phyloP scores from a whole-genome alignment of 306 rosid species.

The Hylodesmum podocarpum region DNA sequence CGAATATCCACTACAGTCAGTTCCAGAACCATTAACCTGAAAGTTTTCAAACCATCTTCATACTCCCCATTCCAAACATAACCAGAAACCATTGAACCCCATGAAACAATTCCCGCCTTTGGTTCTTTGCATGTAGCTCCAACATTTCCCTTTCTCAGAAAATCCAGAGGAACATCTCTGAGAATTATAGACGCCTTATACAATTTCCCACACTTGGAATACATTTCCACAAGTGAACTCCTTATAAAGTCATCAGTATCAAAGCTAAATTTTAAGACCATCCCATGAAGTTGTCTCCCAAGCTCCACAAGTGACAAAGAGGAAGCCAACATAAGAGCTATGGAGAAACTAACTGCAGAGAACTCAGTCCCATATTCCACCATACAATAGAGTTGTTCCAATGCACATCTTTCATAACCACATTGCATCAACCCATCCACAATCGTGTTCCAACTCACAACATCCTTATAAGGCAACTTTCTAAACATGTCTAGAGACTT shows the following conservation, averaged over 20 bases:
- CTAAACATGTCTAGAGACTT: conserved; percentile 64
- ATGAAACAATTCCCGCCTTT: conserved; percentile 53
- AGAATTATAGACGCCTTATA: conserved; percentile 63
- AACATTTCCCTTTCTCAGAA: conserved; percentile 23
- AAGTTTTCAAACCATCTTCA: conserved; percentile 64
- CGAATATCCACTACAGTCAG: conserved; percentile 54
- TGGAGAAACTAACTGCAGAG: conserved; percentile 57
- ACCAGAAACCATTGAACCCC: conserved; percentile 81
- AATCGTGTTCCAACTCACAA: conserved; percentile 82
- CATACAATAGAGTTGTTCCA: conserved; percentile 70
- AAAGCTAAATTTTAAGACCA: conserved; percentile 47
- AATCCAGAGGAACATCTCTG: conserved; percentile 46
- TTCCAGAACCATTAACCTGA: conserved; percentile 59
- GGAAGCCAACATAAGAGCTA: conserved; percentile 74
- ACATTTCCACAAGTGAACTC: conserved; percentile 79
- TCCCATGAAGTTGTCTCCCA: conserved; percentile 83
- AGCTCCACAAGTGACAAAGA: conserved; percentile 54
- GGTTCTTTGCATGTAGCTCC: conserved; percentile 35
- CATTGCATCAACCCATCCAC: conserved; percentile 69
- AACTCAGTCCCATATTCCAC: conserved; percentile 48
- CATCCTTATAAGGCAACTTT: conserved; percentile 61
- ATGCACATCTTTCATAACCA: conserved; percentile 49
- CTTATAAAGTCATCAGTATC: conserved; percentile 52
- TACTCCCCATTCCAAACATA: conserved; percentile 61
- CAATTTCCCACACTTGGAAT: conserved; percentile 64